These are phyloP conservation scores for Saccharomycopsis oosterbeekiorum DNA, from an alignment of 805 yeast species.

Conservation along the genomic window DNA sequence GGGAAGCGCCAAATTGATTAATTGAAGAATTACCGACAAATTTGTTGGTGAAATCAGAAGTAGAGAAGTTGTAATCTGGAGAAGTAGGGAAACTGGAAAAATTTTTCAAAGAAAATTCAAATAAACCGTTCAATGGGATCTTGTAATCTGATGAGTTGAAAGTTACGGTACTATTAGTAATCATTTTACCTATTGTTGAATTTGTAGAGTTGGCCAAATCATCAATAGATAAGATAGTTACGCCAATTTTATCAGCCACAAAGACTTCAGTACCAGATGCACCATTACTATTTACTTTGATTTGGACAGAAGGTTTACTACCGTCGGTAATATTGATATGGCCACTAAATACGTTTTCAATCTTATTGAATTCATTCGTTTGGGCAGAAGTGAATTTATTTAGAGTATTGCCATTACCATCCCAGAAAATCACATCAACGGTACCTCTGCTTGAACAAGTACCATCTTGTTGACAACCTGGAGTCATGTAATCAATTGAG, in stretches of 20 bases:
- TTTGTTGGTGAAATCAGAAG: conserved; percentile 18
- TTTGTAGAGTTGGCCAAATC: conserved; percentile 26
- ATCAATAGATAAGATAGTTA: conserved; percentile 40
- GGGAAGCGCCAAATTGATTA: conserved; percentile 29
- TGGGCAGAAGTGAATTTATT: conserved; percentile 48
- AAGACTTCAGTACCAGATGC: conserved; percentile 32
- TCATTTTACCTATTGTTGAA: conserved; percentile 23
- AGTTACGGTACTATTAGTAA: conserved; percentile 12
- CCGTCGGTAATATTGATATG: conserved; percentile 38
- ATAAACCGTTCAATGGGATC: conserved; percentile 58
- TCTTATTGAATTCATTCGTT: conserved; percentile 70
- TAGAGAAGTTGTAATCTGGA: conserved; percentile 23
- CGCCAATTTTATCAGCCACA: conserved; percentile 63
- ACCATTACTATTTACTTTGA: conserved; percentile 28
- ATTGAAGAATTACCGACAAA: conserved; percentile 41
- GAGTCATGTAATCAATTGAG: conserved; percentile 65
- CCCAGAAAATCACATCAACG: conserved; percentile 62
- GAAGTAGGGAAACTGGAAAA: conserved; percentile 45
- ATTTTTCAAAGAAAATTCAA: conserved; percentile 70
- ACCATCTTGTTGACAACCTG: conserved; percentile 67
- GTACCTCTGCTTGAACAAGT: conserved; percentile 66
- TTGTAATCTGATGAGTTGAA: conserved; percentile 18
- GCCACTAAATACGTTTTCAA: conserved; percentile 70
- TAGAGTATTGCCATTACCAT: conserved; percentile 30
- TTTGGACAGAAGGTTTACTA: conserved; percentile 33